Base-by-base conservation (phyloP, 1,139 yeast species). In the Saccharomyces pastorianus region DNA sequence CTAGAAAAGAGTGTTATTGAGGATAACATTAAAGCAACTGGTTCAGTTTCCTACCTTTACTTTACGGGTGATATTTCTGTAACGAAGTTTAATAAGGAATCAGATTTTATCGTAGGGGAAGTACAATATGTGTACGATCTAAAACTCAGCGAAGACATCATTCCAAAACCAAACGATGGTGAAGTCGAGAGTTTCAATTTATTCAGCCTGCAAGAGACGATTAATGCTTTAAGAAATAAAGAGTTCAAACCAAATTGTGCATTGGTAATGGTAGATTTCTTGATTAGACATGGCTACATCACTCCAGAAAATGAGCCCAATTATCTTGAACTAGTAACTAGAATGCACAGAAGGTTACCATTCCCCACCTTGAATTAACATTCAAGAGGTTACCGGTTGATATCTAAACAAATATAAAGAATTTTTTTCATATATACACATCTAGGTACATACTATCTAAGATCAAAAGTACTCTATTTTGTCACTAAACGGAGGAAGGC, bases 211-310 rank as follows among this genome's bases (percentile, higher is more conserved):
- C 81, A 77, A 8, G 84, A 87, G 59, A 80, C 88, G 0, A 59
- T 77, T 41, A 59, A 65, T 27, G 75, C 79, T 23, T 64, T 91
- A 28, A 64, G 66, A 7, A 66, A 68, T 0, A 82, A 81, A 0
- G 80, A 83, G 60, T 93, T 93, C 73, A 93, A 93, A 70, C 96
- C 96, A 47, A 93, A 93, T 63, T 87, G 96, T 71, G 96, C 85
- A 0, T 70, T 86, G 51, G 84, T 91, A 2, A 76, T 87, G 46
- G 75, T 90, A 26, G 98, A 93, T 64, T 93, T 93, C 63, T 74
- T 93, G 58, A 78, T 91, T 25, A 81, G 99, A 61, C 93, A 87
- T 64, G 96, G 96, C 1, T 66, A 76, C 41, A 66, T 89, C 26
- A 78, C 82, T 0, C 74, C 83, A 0, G 85, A 80, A 48, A 75